phyloP scores from a whole-genome alignment of 2,329 filamentous ascomycete species.

The Beauveria medogensis region DNA sequence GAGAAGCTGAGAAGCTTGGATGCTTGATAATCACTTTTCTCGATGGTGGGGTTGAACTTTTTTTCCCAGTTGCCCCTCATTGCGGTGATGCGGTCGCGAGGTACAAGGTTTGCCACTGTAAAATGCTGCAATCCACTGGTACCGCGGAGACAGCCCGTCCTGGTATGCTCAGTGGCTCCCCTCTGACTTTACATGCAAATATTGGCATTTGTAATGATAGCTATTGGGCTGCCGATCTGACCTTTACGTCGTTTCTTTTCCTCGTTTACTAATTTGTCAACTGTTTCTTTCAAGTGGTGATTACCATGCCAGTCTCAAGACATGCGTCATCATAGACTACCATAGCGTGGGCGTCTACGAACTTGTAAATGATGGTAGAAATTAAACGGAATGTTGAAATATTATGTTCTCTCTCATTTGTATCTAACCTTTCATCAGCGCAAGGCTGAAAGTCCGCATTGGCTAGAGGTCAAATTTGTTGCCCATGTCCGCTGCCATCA shows the following conservation, averaged over 20 bases:
- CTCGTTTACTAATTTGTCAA: no score
- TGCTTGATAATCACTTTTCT: slow-evolving; percentile 12
- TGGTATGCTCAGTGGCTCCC: background rate
- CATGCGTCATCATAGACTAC: no score
- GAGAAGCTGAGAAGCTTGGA: background rate
- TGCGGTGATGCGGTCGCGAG: background rate
- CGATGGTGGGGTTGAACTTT: slow-evolving; percentile 11
- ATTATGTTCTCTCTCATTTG: no score
- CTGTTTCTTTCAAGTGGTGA: no score
- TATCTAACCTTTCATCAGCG: no score
- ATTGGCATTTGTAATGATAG: background rate
- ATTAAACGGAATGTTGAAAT: no score
- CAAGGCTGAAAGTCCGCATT: no score
- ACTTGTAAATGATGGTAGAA: no score
- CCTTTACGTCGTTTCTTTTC: background rate
- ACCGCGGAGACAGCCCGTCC: background rate
- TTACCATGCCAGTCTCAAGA: no score
- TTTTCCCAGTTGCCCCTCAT: slow-evolving; percentile 6
- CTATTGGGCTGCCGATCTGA: background rate
- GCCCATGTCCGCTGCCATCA: no score
- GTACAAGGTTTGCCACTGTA: background rate
- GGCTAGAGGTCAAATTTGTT: no score
- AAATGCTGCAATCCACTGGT: background rate
- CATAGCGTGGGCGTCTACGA: no score
- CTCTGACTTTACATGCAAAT: background rate